A percentile compares a stretch with the other conserved stretches of the same genome.
phyloP scores from a whole-genome alignment of 306 rosid species.

The Gynostemma pentaphyllum region DNA sequence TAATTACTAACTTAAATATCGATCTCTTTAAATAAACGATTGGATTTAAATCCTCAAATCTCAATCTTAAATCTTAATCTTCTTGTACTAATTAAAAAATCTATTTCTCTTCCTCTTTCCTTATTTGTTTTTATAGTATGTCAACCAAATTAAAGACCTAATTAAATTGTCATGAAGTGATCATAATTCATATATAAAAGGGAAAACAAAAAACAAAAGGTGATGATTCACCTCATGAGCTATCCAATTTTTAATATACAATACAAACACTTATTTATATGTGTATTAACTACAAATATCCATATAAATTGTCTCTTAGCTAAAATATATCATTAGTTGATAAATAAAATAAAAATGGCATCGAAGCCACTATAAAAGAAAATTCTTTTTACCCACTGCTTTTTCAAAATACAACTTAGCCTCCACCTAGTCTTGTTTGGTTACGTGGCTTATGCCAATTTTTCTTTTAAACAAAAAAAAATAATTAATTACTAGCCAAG shows the following conservation, averaged over 20 bases:
- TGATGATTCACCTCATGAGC: constrained; percentile 6
- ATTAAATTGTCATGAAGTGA: too few species aligned
- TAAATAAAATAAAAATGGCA: neutral
- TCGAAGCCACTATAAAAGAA: constrained; percentile 9
- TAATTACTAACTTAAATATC: too few species aligned
- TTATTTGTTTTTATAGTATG: neutral
- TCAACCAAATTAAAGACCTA: neutral
- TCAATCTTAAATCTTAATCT: too few species aligned
- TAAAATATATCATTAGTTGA: constrained; percentile 2
- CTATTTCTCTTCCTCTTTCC: too few species aligned
- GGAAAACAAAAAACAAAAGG: neutral
- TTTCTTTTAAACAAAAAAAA: too few species aligned
- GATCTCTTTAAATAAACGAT: too few species aligned
- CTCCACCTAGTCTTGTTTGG: constrained; percentile 4
- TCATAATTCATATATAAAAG: too few species aligned
- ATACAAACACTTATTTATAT: too few species aligned
- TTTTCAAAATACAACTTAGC: neutral
- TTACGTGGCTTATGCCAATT: constrained; percentile 3
- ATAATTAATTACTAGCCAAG: neutral
- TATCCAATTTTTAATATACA: constrained; percentile 5
- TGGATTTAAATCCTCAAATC: too few species aligned
- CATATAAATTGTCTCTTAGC: neutral
- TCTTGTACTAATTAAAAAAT: too few species aligned
- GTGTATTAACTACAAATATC: neutral
- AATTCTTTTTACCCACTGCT: constrained; percentile 11